Evolutionary conservation across 495 filamentous ascomycete genomes (phyloP), one percentile per base, ranked within the genome.

Genomic region (Penicillium angulare): DNA sequence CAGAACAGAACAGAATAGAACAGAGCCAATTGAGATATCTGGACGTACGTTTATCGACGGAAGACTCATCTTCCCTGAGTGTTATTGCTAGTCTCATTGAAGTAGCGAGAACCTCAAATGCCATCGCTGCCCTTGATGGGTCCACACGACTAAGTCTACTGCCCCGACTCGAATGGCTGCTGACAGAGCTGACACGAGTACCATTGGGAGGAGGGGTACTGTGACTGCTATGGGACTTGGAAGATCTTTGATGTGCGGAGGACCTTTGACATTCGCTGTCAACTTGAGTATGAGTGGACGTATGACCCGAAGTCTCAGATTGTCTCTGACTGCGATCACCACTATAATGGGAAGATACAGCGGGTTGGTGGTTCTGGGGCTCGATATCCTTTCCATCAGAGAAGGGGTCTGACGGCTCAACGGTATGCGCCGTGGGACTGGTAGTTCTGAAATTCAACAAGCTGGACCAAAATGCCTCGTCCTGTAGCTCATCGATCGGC

Each of bases 91-190:
- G 34, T 9, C 52, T 49, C 16, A 71, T 39, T 32, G 56, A 43
- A 7, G 22, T 22, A 1, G 64, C 63, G 35, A 69, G 34, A 24
- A 32, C 29, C 23, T 74, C 71, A 53, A 68, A 74, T 12, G 49
- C 58, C 7, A 53, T 10, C 9, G 26, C 56, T 1, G 67, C 68
- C 13, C 52, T 48, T 3, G 35, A 39, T 15, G 52, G 52, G 47
- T 71, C 64, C 9, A 63, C 32, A 0, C 48, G 47, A 7, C 56
- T 52, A 7, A 60, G 40, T 44, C 53, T 53, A 15, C 42, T 51
- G 16, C 48, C 48, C 31, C 53, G 26, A 55, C 52, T 61, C 2
- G 17, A 18, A 20, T 59, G 26, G 18, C 57, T 57, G 38, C 21
- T 45, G 12, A 7, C 16, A 24, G 57, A 60, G 29, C 43, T 48